Conservation (phyloP, 257 asterid genomes). For the Galeopsis tetrahit region DNA sequence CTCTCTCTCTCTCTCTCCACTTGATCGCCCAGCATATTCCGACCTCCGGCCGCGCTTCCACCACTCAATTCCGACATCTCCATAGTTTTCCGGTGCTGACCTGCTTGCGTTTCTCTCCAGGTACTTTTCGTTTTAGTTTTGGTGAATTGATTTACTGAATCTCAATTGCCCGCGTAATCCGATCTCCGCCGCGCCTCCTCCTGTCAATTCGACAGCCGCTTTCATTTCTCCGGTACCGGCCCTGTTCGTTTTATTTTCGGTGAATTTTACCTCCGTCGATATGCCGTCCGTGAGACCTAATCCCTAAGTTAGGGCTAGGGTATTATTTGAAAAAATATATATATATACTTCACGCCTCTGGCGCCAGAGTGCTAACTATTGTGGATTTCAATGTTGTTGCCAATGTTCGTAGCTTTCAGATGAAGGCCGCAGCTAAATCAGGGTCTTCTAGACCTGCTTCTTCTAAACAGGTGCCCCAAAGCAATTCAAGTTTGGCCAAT, state of each 20-base stretch:
- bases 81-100: neutral
- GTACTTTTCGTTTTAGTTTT: neutral
- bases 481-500: conserved; percentile 41
- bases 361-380: neutral
- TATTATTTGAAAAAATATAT: neutral
- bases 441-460: conserved; percentile 49
- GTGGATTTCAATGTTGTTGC: neutral
- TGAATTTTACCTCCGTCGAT: neutral
- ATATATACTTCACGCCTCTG: too few species aligned
- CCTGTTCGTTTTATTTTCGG: neutral
- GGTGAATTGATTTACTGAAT: neutral
- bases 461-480: conserved; percentile 42
- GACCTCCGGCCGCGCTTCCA: neutral
- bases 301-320: neutral
- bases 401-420: conserved; percentile 31
- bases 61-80: neutral
- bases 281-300: neutral
- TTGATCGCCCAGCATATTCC: neutral
- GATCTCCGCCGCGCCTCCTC: neutral
- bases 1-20: neutral
- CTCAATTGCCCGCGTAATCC: neutral
- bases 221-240: neutral
- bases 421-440: conserved; percentile 49
- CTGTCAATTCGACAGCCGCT: neutral
- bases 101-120: neutral